A percentile compares a stretch with the other conserved stretches of the same genome.
phyloP scores from a whole-genome alignment of 2,329 filamentous ascomycete species.

The Penicillium digitatum region DNA sequence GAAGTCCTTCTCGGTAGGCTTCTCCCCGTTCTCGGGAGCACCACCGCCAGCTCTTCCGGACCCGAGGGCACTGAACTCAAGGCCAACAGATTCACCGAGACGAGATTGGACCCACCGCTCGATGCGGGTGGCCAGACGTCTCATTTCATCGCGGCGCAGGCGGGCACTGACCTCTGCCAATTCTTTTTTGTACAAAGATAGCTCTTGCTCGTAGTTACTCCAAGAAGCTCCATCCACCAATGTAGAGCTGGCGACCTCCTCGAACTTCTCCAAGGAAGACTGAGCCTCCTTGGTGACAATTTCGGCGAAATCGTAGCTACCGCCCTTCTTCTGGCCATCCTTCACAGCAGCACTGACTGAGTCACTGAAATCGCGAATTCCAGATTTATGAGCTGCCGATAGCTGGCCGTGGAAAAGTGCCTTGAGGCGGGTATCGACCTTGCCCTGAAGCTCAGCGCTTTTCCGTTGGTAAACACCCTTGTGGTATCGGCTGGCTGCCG shows the following conservation, averaged over 20 bases:
- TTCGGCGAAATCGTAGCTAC: conserved; percentile 87
- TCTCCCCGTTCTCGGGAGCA: conserved; percentile 72
- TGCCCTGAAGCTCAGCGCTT: conserved; percentile 74
- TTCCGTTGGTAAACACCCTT: conserved; percentile 92
- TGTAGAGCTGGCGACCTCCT: conserved; percentile 68
- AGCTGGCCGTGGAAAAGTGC: conserved; percentile 84
- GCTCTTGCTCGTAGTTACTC: conserved; percentile 81
- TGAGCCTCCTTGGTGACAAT: conserved; percentile 83
- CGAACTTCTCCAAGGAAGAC: conserved; percentile 69
- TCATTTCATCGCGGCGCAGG: conserved; percentile 92
- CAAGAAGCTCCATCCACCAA: conserved; percentile 76
- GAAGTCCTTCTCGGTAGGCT: conserved; percentile 74
- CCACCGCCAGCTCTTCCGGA: conserved; percentile 79
- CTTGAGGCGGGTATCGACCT: conserved; percentile 85
- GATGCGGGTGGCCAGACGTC: conserved; percentile 80
- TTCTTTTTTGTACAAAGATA: conserved; percentile 79
- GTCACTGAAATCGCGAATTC: conserved; percentile 78
- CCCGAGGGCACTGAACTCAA: conserved; percentile 95
- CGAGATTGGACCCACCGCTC: conserved; percentile 91
- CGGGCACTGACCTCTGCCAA: conserved; percentile 81
- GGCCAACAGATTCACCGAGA: conserved; percentile 77
- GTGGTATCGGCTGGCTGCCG: conserved; percentile 89
- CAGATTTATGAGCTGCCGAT: conserved; percentile 80
- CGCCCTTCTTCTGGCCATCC: conserved; percentile 84
- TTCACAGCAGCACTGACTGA: conserved; percentile 86